A percentile compares a stretch with the other conserved stretches of the same genome.
Evolutionary conservation across 768 basidiomycete species (phyloP).

Genomic region (Mycena vitilis): DNA sequence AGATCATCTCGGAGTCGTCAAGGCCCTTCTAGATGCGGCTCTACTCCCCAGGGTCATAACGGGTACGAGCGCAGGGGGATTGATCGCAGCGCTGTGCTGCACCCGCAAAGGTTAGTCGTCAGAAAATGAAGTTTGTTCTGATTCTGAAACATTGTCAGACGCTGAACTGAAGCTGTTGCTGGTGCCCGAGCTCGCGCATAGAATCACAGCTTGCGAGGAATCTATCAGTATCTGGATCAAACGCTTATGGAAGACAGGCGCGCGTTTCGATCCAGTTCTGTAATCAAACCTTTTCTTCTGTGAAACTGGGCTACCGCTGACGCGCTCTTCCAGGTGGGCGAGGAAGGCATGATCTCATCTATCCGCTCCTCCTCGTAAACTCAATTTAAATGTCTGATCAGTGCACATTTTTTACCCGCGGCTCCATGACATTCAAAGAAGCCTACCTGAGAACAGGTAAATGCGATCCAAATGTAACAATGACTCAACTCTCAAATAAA

Average conservation of each 20-base stretch:
- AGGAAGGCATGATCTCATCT: constrained; percentile 68
- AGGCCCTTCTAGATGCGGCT: constrained; percentile 89
- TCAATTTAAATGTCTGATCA: constrained; percentile 41
- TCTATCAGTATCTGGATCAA: constrained; percentile 74
- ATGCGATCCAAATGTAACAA: neutral
- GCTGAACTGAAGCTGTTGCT: constrained; percentile 84
- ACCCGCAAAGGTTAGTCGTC: constrained; percentile 2
- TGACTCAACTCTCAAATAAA: constrained; percentile 30
- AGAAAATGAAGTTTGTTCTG: neutral
- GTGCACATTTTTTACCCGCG: constrained; percentile 91
- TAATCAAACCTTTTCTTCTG: constrained; percentile 38
- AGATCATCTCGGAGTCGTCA: constrained; percentile 93
- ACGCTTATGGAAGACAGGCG: constrained; percentile 87
- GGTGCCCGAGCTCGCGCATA: constrained; percentile 85
- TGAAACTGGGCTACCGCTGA: constrained; percentile 21
- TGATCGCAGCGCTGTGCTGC: constrained; percentile 66
- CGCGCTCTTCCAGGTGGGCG: constrained; percentile 72
- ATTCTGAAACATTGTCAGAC: constrained; percentile 48
- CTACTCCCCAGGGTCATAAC: constrained; percentile 93
- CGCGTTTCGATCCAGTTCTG: constrained; percentile 90
- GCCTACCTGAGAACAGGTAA: constrained; percentile 90
- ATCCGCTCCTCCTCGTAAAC: neutral
- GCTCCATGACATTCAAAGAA: constrained; percentile 95
- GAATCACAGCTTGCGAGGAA: constrained; percentile 87
- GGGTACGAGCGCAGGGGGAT: constrained; percentile 93